A percentile compares a stretch with the other conserved stretches of the same genome.
Conservation (phyloP, 495 filamentous ascomycete genomes). For the Aspergillus nidulans region DNA sequence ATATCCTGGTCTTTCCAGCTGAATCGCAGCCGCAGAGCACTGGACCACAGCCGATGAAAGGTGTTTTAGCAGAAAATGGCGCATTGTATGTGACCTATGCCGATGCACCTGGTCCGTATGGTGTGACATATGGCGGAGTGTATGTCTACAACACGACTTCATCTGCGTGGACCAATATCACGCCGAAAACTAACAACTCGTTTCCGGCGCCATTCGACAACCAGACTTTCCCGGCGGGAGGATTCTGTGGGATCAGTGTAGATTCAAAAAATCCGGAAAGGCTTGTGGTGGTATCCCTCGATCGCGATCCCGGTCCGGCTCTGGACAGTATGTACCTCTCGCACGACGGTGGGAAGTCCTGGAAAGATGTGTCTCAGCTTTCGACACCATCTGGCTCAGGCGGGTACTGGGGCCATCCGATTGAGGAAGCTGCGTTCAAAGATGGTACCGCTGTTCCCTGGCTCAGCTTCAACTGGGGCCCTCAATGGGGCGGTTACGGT, state of each 20-base stretch:
- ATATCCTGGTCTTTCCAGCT: slow-evolving; percentile 10
- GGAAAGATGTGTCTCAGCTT: slow-evolving; percentile 17
- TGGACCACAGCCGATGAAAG: slow-evolving; percentile 19
- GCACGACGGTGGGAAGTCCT: slow-evolving; percentile 15
- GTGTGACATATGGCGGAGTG: slow-evolving; percentile 11
- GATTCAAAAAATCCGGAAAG: slow-evolving; percentile 15
- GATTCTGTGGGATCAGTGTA: slow-evolving; percentile 17
- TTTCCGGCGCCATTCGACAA: slow-evolving; percentile 13
- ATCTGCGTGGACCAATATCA: slow-evolving; percentile 15
- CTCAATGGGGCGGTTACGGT: slow-evolving; percentile 18
- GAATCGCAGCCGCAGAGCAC: slow-evolving; percentile 15
- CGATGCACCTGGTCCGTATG: slow-evolving; percentile 16
- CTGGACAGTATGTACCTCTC: slow-evolving; percentile 19
- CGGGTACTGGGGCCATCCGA: slow-evolving; percentile 46
- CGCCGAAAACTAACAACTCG: slow-evolving; percentile 11
- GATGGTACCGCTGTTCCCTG: slow-evolving; percentile 35
- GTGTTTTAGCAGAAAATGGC: slow-evolving; percentile 12
- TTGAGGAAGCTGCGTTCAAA: slow-evolving; percentile 23
- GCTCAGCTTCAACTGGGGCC: slow-evolving; percentile 20
- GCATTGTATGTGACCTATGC: slow-evolving; percentile 17
- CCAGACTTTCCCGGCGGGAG: slow-evolving; percentile 13
- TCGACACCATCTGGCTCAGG: slow-evolving; percentile 20
- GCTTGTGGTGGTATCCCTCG: slow-evolving; percentile 11
- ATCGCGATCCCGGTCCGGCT: slow-evolving; percentile 15
- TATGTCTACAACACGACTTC: slow-evolving; percentile 14